Evolutionary conservation across 805 yeast genomes (phyloP), one percentile per base, ranked within the genome.

Genomic region (Ogataea kodamae): DNA sequence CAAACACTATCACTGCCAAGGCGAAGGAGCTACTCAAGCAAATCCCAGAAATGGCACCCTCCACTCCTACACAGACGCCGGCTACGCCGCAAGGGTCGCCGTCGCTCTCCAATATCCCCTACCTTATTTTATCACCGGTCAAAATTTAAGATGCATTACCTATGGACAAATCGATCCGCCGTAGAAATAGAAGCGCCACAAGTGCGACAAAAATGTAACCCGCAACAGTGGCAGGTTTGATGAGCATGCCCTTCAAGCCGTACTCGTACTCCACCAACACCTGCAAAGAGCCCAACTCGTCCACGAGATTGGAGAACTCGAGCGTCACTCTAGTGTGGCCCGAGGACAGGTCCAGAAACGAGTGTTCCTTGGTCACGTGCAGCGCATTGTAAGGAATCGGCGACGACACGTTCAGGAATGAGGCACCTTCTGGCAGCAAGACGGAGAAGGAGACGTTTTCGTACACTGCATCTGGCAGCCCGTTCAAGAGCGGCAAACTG

Each of bases 391-490:
- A 62, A 3, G 58, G 55, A 26, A 80, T 55, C 12, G 92, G 83
- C 11, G 82, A 68, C 12, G 73, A 63, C 25, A 82, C 68, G 39
- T 68, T 75, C 28, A 72, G 43, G 32, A 71, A 63, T 45, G 68
- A 66, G 5, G 97, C 81, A 30, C 89, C 90, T 61, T 92, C 97
- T 9, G 98, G 98, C 45, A 92, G 72, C 50, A 76, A 79, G 44
- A 90, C 62, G 22, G 73, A 70, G 29, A 85, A 57, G 23, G 65
- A 62, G 6, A 79, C 79, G 22, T 70, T 57, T 38, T 48, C 82
- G 57, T 87, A 89, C 28, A 76, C 61, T n/a, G 78, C 68, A 49
- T 83, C 88, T 13, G 56, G 57, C 21, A 90, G 80, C 11, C 92
- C 86, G 52, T 76, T 77, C 22, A 92, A 49, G 14, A 88, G 50